Percentiles rank a stretch among this genome's conserved stretches.
phyloP scores from a whole-genome alignment of 495 filamentous ascomycete genomes.

The Talaromyces proteolyticus region DNA sequence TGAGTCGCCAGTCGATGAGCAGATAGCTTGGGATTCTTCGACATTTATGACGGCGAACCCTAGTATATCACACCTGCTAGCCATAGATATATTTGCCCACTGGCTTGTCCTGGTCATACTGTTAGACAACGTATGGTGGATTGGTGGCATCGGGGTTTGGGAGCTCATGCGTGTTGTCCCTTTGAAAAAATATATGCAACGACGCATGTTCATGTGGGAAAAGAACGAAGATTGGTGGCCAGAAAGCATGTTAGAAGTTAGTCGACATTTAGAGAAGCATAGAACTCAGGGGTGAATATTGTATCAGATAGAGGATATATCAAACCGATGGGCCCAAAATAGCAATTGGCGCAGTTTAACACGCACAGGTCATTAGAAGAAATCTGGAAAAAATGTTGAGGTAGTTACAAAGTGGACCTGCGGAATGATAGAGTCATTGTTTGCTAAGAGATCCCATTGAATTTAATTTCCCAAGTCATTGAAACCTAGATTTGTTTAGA shows the following conservation, averaged over 20 bases:
- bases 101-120: conserved; percentile 38
- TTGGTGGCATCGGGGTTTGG: conserved; percentile 27
- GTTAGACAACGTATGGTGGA: conserved; percentile 40
- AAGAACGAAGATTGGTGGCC: conserved; percentile 22
- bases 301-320: neutral
- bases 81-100: conserved; percentile 37
- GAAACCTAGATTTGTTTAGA: too few species aligned
- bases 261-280: conserved; percentile 1
- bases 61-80: conserved; percentile 22
- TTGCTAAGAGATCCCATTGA: too few species aligned
- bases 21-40: conserved; percentile 3
- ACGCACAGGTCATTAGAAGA: too few species aligned
- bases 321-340: neutral
- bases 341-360: too few species aligned
- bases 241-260: conserved; percentile 21
- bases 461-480: too few species aligned
- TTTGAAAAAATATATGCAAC: conserved; percentile 12
- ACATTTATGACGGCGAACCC: conserved; percentile 4
- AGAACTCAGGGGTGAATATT: neutral
- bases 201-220: conserved; percentile 2
- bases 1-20: conserved; percentile 7
- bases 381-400: too few species aligned
- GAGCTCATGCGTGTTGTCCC: conserved; percentile 20
- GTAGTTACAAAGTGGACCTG: too few species aligned
- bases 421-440: too few species aligned